These are phyloP conservation scores for Cladophialophora exuberans DNA, from an alignment of 2,329 filamentous ascomycete species.

Conservation along the genomic window DNA sequence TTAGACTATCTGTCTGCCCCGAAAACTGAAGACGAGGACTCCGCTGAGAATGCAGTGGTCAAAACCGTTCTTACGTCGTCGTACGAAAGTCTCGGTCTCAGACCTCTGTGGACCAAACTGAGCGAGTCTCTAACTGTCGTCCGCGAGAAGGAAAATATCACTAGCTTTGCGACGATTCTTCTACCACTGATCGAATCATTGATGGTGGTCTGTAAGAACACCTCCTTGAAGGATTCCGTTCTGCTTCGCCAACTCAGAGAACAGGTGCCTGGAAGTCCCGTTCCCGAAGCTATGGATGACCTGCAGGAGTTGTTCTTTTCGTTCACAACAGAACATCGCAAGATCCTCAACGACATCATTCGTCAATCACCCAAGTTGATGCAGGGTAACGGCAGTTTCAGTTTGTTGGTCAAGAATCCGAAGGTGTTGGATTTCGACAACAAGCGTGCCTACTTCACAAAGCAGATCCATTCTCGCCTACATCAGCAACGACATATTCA, in stretches of 20 bases:
- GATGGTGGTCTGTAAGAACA: constrained; percentile 99
- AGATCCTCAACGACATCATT: constrained; percentile 96
- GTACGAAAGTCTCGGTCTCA: constrained; percentile 89
- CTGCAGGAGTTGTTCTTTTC: constrained; percentile 94
- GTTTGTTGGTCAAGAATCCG: constrained; percentile 93
- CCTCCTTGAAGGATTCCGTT: constrained; percentile 71
- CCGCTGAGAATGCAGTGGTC: constrained; percentile 59
- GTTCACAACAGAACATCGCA: constrained; percentile 96
- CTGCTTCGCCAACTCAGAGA: constrained; percentile 62
- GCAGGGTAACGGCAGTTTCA: constrained; percentile 83
- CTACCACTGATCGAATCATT: constrained; percentile 92
- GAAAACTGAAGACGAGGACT: constrained; percentile 62
- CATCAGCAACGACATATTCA: constrained; percentile 72
- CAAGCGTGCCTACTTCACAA: constrained; percentile 98
- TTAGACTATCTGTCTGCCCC: constrained; percentile 94
- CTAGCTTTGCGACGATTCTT: constrained; percentile 95
- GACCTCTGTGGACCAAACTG: constrained; percentile 86
- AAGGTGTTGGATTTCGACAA: constrained; percentile 99
- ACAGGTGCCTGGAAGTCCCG: constrained; percentile 72
- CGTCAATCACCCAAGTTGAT: constrained; percentile 96
- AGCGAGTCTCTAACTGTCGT: constrained; percentile 88
- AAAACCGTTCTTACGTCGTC: constrained; percentile 85
- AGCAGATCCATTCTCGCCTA: constrained; percentile 79
- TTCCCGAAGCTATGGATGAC: constrained; percentile 52
- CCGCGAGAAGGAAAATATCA: constrained; percentile 88